Conservation (phyloP, 163 green algal genomes). For the Chlorella variabilis region DNA sequence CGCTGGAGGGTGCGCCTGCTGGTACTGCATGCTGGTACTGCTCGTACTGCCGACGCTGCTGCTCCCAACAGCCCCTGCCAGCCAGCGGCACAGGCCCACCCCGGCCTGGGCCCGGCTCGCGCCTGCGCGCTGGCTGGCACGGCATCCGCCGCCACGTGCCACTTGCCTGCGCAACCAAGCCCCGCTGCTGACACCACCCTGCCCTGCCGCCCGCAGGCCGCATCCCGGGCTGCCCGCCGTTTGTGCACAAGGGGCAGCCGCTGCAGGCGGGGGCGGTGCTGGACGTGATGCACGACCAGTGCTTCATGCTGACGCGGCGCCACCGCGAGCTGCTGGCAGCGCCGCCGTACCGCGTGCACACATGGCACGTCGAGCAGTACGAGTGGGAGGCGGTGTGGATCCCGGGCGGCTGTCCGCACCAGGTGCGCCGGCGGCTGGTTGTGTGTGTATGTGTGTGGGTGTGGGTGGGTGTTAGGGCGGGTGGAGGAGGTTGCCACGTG, state of each 20-base stretch:
- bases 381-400: slow-evolving; percentile 83
- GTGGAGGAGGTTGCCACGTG: too few relatives aligned
- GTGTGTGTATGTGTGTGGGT: background rate
- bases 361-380: slow-evolving; percentile 84
- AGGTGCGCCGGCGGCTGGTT: slow-evolving; percentile 48
- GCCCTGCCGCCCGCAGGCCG: slow-evolving; percentile 41
- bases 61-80: too few relatives aligned
- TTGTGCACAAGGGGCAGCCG: slow-evolving; percentile 40
- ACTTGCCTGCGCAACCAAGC: too few relatives aligned
- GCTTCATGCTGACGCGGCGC: slow-evolving; percentile 54
- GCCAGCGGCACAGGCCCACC: too few relatives aligned
- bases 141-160: too few relatives aligned
- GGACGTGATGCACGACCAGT: slow-evolving; percentile 42
- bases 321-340: slow-evolving; percentile 31
- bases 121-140: too few relatives aligned
- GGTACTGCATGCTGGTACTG: too few relatives aligned
- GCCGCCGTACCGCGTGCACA: slow-evolving; percentile 50
- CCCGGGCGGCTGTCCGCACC: slow-evolving; percentile 81
- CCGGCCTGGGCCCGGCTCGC: too few relatives aligned
- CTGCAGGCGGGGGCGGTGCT: background rate
- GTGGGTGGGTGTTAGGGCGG: too few relatives aligned
- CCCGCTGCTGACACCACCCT: too few relatives aligned
- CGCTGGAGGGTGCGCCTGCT: background rate
- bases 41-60: too few relatives aligned
- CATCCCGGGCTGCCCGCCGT: slow-evolving; percentile 44